Conservation (phyloP, 441 rosid genomes). For the Pelargonium myrrhifolium region DNA sequence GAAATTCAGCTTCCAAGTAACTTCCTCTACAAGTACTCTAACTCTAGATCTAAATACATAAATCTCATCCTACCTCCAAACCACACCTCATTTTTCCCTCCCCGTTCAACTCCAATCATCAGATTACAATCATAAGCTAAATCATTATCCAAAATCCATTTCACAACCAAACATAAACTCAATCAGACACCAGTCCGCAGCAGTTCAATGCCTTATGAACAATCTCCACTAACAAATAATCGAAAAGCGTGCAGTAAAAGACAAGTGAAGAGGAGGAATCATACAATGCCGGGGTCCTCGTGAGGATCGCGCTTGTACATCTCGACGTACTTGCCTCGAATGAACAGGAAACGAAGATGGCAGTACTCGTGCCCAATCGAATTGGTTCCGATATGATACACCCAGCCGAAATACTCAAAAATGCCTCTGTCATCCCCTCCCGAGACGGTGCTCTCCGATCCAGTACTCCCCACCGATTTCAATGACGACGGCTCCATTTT, state of each 20-base stretch:
- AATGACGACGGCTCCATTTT: slow-evolving; percentile 8
- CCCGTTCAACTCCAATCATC: background rate
- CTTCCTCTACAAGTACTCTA: background rate
- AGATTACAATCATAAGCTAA: background rate
- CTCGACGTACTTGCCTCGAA: slow-evolving; percentile 20
- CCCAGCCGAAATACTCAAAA: slow-evolving; percentile 21
- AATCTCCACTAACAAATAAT: too few species aligned
- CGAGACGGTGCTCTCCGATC: slow-evolving; percentile 16
- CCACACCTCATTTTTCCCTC: background rate
- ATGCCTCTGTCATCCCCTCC: slow-evolving; percentile 12
- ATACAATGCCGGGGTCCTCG: slow-evolving; percentile 21
- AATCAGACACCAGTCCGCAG: background rate
- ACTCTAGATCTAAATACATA: background rate
- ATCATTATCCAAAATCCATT: background rate
- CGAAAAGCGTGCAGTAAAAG: too few species aligned
- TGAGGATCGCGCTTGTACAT: slow-evolving; percentile 24
- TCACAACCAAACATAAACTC: background rate
- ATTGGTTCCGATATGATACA: slow-evolving; percentile 18
- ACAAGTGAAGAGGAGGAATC: background rate
- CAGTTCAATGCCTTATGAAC: too few species aligned
- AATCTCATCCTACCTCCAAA: background rate
- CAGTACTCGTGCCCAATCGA: slow-evolving; percentile 20
- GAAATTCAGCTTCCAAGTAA: background rate
- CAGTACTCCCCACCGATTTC: slow-evolving; percentile 3
- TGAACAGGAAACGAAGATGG: slow-evolving; percentile 16